Evolutionary conservation across 108 stramenopile genomes (phyloP).

Genomic region (Mayamaea pseudoterrestris): DNA sequence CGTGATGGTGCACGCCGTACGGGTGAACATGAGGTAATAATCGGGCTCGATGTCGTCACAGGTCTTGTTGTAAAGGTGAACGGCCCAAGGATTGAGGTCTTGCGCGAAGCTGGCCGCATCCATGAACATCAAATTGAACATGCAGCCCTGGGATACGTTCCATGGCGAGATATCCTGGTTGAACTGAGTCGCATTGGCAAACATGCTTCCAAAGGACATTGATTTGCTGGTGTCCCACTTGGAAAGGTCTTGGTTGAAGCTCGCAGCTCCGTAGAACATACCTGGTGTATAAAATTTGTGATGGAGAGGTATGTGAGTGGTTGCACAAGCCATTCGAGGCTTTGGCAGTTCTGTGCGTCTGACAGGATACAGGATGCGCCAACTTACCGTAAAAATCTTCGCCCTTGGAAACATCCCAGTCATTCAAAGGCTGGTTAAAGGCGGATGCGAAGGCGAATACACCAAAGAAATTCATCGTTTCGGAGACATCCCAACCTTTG

Average conservation of each 20-base stretch:
- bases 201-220: slow-evolving; percentile 11
- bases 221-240: slow-evolving; percentile 13
- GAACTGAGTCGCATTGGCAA: slow-evolving; percentile 10
- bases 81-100: background rate
- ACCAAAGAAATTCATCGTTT: too few relatives aligned
- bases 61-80: background rate
- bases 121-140: background rate
- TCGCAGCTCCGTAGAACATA: slow-evolving; percentile 21
- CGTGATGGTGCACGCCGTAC: too few relatives aligned
- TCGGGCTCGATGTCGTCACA: too few relatives aligned
- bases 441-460: too few relatives aligned
- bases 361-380: too few relatives aligned
- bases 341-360: too few relatives aligned
- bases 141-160: background rate
- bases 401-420: too few relatives aligned
- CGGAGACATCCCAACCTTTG: too few relatives aligned
- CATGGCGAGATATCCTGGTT: slow-evolving; percentile 7
- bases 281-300: slow-evolving; percentile 1
- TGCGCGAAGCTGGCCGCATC: background rate
- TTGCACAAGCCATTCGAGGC: too few relatives aligned
- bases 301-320: too few relatives aligned
- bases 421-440: too few relatives aligned
- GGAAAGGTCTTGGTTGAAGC: slow-evolving; percentile 22
- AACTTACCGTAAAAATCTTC: too few relatives aligned
- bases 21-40: background rate